These are phyloP conservation scores for Chaetoscypha palmicola DNA, from an alignment of 2,329 filamentous ascomycete species.

Conservation along the genomic window DNA sequence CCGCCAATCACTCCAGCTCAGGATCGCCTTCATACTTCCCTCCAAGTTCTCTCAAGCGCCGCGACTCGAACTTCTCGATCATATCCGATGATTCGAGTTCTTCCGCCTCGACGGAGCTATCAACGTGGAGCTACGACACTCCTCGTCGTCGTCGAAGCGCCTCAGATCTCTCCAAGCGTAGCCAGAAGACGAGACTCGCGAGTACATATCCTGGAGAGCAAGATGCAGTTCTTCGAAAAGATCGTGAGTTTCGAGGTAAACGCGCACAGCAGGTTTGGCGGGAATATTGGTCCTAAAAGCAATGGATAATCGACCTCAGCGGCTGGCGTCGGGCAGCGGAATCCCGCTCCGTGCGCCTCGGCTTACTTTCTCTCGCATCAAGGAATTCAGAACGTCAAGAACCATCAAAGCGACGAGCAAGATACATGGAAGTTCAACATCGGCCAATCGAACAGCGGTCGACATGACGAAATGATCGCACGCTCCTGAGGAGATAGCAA, in stretches of 20 bases:
- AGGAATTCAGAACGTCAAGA: no score
- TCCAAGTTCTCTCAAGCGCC: slow-evolving; percentile 1
- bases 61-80: neutral
- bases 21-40: neutral
- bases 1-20: neutral
- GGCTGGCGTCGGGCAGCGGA: neutral
- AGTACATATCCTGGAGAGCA: slow-evolving; percentile 4
- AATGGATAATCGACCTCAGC: no score
- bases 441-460: no score
- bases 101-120: slow-evolving; percentile 13
- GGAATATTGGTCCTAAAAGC: slow-evolving; percentile 16
- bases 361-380: no score
- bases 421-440: no score
- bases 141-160: neutral
- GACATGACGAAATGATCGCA: no score
- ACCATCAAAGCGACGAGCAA: no score
- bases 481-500: no score
- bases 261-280: slow-evolving; percentile 14
- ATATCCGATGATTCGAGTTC: slow-evolving; percentile 4
- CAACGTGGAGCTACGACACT: slow-evolving; percentile 10
- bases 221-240: slow-evolving; percentile 14
- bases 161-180: neutral
- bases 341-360: neutral
- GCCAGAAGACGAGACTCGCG: neutral
- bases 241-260: slow-evolving; percentile 10